phyloP scores from a whole-genome alignment of 108 stramenopile genomes.

The Fragilariopsis cylindrus region DNA sequence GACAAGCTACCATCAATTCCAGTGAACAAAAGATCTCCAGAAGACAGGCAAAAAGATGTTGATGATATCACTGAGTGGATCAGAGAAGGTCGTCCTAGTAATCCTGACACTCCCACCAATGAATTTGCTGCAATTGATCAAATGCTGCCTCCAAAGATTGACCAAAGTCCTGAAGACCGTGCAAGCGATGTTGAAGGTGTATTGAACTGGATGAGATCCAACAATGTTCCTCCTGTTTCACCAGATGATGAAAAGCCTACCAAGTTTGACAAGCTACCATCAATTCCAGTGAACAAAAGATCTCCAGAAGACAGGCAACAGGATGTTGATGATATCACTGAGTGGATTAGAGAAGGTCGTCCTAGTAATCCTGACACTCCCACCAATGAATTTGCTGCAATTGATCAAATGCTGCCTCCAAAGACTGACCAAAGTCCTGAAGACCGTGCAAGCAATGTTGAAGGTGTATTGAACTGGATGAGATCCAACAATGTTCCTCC shows the following conservation, averaged over 20 bases:
- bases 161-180: constrained; percentile 24
- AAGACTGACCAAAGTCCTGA: constrained; percentile 23
- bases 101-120: constrained; percentile 2
- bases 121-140: constrained; percentile 15
- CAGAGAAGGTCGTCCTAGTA: not conserved
- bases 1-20: constrained; percentile 21
- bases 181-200: constrained; percentile 26
- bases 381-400: constrained; percentile 2
- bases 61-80: constrained; percentile 24
- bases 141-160: constrained; percentile 30
- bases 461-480: constrained; percentile 13
- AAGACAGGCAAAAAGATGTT: constrained; percentile 15
- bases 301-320: constrained; percentile 21
- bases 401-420: constrained; percentile 32
- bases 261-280: constrained; percentile 23
- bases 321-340: constrained; percentile 23
- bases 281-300: constrained; percentile 23
- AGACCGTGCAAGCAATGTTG: constrained; percentile 23
- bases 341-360: constrained; percentile 26
- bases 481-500: constrained; percentile 24
- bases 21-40: constrained; percentile 10
- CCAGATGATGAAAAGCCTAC: not conserved
- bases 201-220: constrained; percentile 34
- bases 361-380: not conserved
- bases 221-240: constrained; percentile 5